Base-by-base conservation (phyloP, 176 grass and related monocot species). In the Carex cristatella region DNA sequence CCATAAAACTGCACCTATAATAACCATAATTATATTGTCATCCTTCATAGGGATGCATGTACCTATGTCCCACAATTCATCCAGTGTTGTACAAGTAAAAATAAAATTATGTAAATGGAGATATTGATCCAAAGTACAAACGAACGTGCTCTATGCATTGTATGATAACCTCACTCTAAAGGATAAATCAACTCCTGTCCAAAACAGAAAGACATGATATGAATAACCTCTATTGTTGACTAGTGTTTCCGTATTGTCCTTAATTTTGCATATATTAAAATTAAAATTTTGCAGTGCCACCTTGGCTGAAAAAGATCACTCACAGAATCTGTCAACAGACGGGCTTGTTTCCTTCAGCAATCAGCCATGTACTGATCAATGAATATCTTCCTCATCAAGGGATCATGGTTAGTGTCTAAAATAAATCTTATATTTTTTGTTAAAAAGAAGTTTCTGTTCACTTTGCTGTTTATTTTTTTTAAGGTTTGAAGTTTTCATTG, bases 331-430 rank as follows among this genome's bases (percentile, higher is more conserved):
- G 76, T 79, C 86, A 92, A 67, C 92, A 91, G 76, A 93, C 87
- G 1, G 69, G 86, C 16, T 94, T 98, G 83, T 98, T 95, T 92
- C 89, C 93, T 58, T 98, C 89, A 60, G 74, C 91, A 44, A 92
- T 95, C 63, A 98, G 95, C 81, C 93, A 94, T 92, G 95, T 95
- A 70, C 88, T 95, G 2, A 93, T 98, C 65, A 95, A 98, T 79
- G 91, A 95, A 84, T 98, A 98, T 88, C 83, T 89, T 78, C 87
- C 93, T 85, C 69, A 95, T 88, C 91, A 98, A 94, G 95, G 95
- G 40, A 95, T 98, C 78, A 98, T 95, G 93, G 95, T 98, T 77
- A 27, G 95, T 81, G 13, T 60, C 68, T 31, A 46, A 46, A 76
- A 54, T 55, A 13, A 46, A 46, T 46, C 44, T 10, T 19, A 86